phyloP scores from a whole-genome alignment of 1,284 basidiomycete species.

The Thecaphora frezii region DNA sequence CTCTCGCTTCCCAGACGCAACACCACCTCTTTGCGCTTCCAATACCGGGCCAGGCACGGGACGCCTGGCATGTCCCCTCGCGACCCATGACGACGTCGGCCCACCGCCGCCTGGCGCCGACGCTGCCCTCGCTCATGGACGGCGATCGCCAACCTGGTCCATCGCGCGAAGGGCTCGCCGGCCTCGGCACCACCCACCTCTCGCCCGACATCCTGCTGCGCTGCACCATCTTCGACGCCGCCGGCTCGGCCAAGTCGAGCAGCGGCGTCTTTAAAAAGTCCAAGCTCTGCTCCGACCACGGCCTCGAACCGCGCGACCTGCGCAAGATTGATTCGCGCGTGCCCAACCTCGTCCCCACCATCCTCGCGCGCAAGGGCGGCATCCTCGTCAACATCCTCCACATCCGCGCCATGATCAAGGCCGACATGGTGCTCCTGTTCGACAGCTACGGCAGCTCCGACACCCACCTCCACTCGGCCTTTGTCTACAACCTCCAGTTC shows the following conservation, averaged over 20 bases:
- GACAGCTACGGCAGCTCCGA: constrained; percentile 63
- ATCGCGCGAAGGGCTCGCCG: constrained; percentile 1
- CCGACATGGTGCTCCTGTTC: constrained; percentile 87
- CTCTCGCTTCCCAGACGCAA: too few relatives aligned
- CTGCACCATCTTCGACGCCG: constrained; percentile 49
- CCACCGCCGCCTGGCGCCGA: neutral
- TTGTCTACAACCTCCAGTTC: constrained; percentile 53
- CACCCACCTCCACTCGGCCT: constrained; percentile 40
- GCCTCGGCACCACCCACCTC: constrained; percentile 37
- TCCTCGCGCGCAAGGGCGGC: constrained; percentile 82
- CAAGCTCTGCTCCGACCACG: constrained; percentile 83
- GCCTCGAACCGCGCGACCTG: constrained; percentile 87
- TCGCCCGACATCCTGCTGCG: constrained; percentile 47
- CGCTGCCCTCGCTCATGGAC: neutral
- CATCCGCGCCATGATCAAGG: constrained; percentile 89
- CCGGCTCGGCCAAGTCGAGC: constrained; percentile 72
- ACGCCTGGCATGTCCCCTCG: too few relatives aligned
- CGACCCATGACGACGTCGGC: too few relatives aligned
- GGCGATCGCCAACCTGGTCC: neutral
- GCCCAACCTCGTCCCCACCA: constrained; percentile 88
- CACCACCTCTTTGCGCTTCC: too few relatives aligned
- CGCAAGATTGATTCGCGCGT: constrained; percentile 93
- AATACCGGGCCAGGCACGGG: too few relatives aligned
- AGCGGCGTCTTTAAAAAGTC: constrained; percentile 87
- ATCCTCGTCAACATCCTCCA: constrained; percentile 85